Conservation (phyloP, 2,329 filamentous ascomycete species). For the Arthrobotrys sinensis region DNA sequence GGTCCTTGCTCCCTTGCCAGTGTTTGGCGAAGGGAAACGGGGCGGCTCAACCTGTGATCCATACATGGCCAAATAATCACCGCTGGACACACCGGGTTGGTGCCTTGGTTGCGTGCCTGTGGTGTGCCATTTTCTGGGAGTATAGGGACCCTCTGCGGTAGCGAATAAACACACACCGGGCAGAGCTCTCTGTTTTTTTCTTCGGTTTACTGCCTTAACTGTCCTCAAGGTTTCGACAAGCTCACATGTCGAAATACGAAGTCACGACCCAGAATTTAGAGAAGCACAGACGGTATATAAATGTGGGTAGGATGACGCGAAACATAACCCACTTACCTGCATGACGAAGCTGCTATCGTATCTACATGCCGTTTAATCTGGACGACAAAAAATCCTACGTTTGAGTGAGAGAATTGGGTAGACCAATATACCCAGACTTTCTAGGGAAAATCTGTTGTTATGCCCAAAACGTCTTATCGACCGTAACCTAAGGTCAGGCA, state of each 20-base stretch:
- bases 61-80: constrained; percentile 3
- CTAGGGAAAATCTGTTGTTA: constrained; percentile 16
- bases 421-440: constrained; percentile 11
- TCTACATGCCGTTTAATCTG: constrained; percentile 37
- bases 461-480: constrained; percentile 5
- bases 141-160: constrained; percentile 12
- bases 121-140: constrained; percentile 19
- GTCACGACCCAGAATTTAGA: constrained; percentile 8
- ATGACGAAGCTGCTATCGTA: constrained; percentile 45
- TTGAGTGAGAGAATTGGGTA: constrained; percentile 26
- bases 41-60: constrained; percentile 41
- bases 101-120: constrained; percentile 26
- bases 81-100: constrained; percentile 28
- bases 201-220: constrained; percentile 14
- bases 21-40: constrained; percentile 26
- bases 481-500: constrained; percentile 1
- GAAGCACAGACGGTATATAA: constrained; percentile 9
- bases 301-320: constrained; percentile 57
- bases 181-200: constrained; percentile 25
- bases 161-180: constrained; percentile 19
- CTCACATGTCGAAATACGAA: constrained; percentile 40
- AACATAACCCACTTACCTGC: constrained; percentile 59
- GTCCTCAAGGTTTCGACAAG: constrained; percentile 11
- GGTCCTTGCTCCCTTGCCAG: constrained; percentile 18
- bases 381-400: background rate